phyloP scores from a whole-genome alignment of 225 moss, liverwort and hornwort species.

The Straminergon stramineum region DNA sequence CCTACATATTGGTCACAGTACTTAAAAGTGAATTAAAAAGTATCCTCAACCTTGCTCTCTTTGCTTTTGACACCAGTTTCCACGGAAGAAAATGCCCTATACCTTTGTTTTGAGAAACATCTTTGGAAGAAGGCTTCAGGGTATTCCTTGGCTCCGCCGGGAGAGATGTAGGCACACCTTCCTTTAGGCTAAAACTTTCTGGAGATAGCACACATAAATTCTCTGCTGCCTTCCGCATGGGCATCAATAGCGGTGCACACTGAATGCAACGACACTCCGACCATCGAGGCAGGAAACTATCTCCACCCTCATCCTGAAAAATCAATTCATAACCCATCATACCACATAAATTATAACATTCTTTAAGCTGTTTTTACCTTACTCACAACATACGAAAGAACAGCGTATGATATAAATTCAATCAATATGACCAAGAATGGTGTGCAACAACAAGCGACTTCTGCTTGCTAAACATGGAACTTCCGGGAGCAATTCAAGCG shows the following conservation, averaged over 20 bases:
- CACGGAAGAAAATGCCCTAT: background rate
- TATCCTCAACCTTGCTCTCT: background rate
- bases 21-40: background rate
- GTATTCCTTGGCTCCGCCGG: background rate
- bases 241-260: conserved; percentile 49
- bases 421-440: background rate
- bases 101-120: conserved; percentile 4
- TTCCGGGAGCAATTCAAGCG: background rate
- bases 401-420: background rate
- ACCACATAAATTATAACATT: background rate
- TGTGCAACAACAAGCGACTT: background rate
- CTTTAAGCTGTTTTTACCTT: background rate
- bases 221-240: conserved; percentile 35
- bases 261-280: conserved; percentile 48
- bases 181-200: background rate
- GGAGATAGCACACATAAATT: conserved; percentile 26
- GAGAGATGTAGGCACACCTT: background rate
- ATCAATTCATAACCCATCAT: background rate
- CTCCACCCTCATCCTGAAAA: conserved; percentile 4
- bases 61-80: background rate
- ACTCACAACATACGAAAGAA: background rate
- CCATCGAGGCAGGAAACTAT: conserved; percentile 31
- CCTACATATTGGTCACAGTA: background rate
- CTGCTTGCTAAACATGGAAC: background rate
- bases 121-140: background rate